A percentile compares a stretch with the other conserved stretches of the same genome.
phyloP scores from a whole-genome alignment of 306 rosid genomes.

The Castanea mollissima region DNA sequence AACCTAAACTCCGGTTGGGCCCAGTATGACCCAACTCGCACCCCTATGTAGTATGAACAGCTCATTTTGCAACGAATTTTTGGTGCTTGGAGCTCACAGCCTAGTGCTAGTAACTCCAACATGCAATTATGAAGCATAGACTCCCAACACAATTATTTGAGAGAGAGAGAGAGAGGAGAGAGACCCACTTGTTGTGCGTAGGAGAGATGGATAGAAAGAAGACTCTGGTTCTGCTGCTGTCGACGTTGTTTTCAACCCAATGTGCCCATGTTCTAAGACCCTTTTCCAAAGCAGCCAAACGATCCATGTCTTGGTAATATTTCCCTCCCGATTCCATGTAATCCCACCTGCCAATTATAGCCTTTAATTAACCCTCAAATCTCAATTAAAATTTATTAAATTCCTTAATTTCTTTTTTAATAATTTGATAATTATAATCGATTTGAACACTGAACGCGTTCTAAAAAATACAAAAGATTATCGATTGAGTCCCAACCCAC shows the following conservation, averaged over 20 bases:
- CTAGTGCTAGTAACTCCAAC: background rate
- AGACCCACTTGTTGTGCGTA: constrained; percentile 67
- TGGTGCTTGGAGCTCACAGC: constrained; percentile 29
- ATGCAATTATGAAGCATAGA: constrained; percentile 33
- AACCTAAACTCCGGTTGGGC: background rate
- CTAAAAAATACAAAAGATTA: too few species aligned
- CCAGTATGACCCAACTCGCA: constrained; percentile 12
- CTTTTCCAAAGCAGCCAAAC: constrained; percentile 76
- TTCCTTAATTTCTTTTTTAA: too few species aligned
- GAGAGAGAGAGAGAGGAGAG: constrained; percentile 33
- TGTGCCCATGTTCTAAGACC: constrained; percentile 90
- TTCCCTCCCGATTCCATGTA: constrained; percentile 77
- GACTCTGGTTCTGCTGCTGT: constrained; percentile 58
- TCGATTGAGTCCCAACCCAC: too few species aligned
- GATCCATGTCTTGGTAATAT: constrained; percentile 79
- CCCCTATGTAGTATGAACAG: background rate
- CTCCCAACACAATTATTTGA: constrained; percentile 31
- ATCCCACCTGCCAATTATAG: constrained; percentile 78
- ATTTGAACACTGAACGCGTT: too few species aligned
- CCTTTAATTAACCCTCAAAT: constrained; percentile 1
- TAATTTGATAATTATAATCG: too few species aligned
- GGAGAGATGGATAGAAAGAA: constrained; percentile 87
- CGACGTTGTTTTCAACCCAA: constrained; percentile 80
- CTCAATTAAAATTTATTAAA: too few species aligned
- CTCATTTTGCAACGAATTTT: constrained; percentile 21